These are phyloP conservation scores for Boechera stricta DNA, from an alignment of 345 rosid genomes.

Conservation along the genomic window DNA sequence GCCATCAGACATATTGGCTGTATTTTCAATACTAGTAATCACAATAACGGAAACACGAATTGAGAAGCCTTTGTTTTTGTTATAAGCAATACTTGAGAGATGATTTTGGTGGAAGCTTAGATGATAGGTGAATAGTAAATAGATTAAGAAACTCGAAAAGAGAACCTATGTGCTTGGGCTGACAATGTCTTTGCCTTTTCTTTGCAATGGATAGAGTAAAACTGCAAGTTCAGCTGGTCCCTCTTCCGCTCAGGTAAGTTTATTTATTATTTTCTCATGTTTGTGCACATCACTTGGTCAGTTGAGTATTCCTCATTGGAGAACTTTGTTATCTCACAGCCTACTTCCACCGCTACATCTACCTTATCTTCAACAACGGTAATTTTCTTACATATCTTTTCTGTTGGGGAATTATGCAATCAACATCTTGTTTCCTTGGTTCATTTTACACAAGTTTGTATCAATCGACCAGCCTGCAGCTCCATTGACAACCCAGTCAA, in stretches of 20 bases:
- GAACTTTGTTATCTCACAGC: slow-evolving; percentile 47
- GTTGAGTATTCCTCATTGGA: slow-evolving; percentile 17
- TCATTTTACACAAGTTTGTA: slow-evolving; percentile 14
- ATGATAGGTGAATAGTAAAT: slow-evolving; percentile 2
- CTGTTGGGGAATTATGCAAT: slow-evolving; percentile 1
- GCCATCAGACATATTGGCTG: not conserved
- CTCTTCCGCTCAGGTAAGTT: slow-evolving; percentile 64
- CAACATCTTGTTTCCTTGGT: slow-evolving; percentile 18
- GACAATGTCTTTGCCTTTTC: slow-evolving; percentile 17
- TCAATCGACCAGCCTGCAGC: slow-evolving; percentile 32
- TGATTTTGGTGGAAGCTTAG: slow-evolving; percentile 22
- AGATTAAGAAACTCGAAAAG: not conserved
- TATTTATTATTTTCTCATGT: slow-evolving; percentile 6
- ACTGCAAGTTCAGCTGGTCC: slow-evolving; percentile 56
- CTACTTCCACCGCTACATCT: slow-evolving; percentile 52
- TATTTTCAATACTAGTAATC: not conserved
- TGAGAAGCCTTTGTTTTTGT: not conserved
- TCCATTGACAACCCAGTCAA: slow-evolving; percentile 31
- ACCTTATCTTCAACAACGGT: slow-evolving; percentile 47
- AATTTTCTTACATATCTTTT: slow-evolving; percentile 8
- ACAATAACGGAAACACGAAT: not conserved
- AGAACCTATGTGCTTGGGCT: not conserved
- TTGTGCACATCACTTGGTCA: slow-evolving; percentile 7
- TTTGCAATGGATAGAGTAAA: slow-evolving; percentile 64
- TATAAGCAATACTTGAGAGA: not conserved